Evolutionary conservation across 257 asterid genomes (phyloP).

Genomic region (Osmanthus fragrans): DNA sequence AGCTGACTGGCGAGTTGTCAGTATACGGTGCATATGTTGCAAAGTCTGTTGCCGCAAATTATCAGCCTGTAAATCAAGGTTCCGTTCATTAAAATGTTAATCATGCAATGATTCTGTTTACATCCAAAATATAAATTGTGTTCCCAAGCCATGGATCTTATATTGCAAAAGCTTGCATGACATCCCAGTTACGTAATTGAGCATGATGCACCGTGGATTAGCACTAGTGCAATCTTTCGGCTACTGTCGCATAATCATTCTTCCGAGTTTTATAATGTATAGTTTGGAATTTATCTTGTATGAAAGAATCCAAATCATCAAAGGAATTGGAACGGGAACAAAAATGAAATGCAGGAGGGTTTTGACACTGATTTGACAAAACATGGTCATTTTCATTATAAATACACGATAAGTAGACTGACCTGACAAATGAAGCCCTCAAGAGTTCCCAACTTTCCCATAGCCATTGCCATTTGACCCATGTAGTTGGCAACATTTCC

Average conservation of each 20-base stretch:
- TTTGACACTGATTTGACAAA: neutral
- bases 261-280: neutral
- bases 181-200: no score
- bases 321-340: neutral
- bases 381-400: neutral
- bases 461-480: conserved; percentile 70
- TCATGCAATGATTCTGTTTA: neutral
- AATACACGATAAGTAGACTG: neutral
- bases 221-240: neutral
- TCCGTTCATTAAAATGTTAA: neutral
- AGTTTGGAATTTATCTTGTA: neutral
- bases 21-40: conserved; percentile 49
- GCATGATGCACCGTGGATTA: neutral
- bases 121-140: neutral
- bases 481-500: conserved; percentile 60
- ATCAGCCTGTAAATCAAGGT: conserved; percentile 42
- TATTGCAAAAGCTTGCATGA: no score
- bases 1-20: conserved; percentile 62
- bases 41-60: conserved; percentile 53
- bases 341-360: neutral
- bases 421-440: conserved; percentile 71
- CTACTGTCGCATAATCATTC: neutral
- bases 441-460: conserved; percentile 60
- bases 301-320: neutral
- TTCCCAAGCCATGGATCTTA: neutral